A percentile compares a stretch with the other conserved stretches of the same genome.
Evolutionary conservation across 2,329 filamentous ascomycete species (phyloP).

Genomic region (Epichloe brachyelytri): DNA sequence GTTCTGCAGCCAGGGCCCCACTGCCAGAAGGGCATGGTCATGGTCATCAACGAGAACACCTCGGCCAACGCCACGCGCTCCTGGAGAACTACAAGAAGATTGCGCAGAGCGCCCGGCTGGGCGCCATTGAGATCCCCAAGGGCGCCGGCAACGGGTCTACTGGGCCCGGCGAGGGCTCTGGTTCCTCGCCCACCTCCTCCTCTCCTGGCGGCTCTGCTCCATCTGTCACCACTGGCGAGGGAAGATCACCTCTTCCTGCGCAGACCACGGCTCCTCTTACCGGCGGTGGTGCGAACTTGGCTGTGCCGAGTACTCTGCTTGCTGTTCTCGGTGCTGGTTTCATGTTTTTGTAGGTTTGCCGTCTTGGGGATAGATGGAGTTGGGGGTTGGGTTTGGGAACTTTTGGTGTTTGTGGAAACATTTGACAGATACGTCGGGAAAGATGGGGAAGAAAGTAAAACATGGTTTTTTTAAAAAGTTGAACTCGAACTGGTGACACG

Average conservation of each 20-base stretch:
- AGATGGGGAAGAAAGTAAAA: too few species aligned
- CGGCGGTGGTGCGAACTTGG: conserved; percentile 18
- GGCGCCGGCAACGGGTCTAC: conserved; percentile 1
- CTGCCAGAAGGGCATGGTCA: conserved; percentile 62
- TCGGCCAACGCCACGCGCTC: conserved; percentile 38
- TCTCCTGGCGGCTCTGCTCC: not conserved
- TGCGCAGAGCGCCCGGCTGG: conserved; percentile 17
- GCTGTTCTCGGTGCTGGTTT: conserved; percentile 30
- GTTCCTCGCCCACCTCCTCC: not conserved
- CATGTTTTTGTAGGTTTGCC: conserved; percentile 23
- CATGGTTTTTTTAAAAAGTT: too few species aligned
- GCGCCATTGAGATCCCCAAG: conserved; percentile 13
- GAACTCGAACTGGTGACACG: too few species aligned
- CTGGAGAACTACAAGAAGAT: conserved; percentile 34
- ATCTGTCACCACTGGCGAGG: not conserved
- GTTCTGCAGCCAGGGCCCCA: conserved; percentile 65
- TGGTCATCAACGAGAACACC: conserved; percentile 60
- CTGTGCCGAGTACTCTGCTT: conserved; percentile 29
- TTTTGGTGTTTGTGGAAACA: too few species aligned
- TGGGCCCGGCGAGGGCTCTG: not conserved
- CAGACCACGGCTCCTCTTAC: conserved; percentile 9
- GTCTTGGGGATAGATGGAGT: not conserved
- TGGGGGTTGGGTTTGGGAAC: not conserved
- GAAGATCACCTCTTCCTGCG: not conserved
- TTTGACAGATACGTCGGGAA: too few species aligned